Conservation (phyloP, 192 early-diverging fungal species). For the Linnemannia hyalina region DNA sequence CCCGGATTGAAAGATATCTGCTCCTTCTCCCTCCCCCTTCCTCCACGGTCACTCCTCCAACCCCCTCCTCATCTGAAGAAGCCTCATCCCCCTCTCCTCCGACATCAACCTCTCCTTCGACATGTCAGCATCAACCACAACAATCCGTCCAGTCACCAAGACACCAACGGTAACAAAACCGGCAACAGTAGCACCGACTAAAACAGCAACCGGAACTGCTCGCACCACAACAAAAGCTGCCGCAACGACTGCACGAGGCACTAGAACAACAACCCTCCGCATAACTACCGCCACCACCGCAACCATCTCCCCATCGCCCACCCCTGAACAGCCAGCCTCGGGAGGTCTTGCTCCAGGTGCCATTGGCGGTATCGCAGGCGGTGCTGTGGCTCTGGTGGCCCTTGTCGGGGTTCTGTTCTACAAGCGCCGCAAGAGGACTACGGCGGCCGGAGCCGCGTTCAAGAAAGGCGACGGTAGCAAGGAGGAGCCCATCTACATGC, state of each 20-base stretch:
- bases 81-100: background rate
- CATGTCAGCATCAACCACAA: background rate
- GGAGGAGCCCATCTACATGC: constrained; percentile 44
- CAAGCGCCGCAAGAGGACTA: constrained; percentile 36
- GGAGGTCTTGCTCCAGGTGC: constrained; percentile 28
- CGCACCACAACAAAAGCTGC: background rate
- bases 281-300: background rate
- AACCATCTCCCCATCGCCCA: background rate
- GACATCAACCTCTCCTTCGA: background rate
- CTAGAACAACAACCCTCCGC: background rate
- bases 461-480: background rate
- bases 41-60: background rate
- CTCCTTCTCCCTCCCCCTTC: background rate
- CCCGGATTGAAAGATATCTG: constrained; percentile 52
- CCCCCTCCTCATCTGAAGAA: background rate
- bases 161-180: background rate
- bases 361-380: constrained; percentile 48
- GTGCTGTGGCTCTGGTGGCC: constrained; percentile 20
- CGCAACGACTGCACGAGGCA: background rate
- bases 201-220: background rate
- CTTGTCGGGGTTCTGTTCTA: constrained; percentile 38
- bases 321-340: background rate
- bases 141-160: background rate
- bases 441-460: background rate
- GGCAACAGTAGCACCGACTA: background rate